phyloP scores from a whole-genome alignment of 495 filamentous ascomycete species.

The Tricharina praecox region DNA sequence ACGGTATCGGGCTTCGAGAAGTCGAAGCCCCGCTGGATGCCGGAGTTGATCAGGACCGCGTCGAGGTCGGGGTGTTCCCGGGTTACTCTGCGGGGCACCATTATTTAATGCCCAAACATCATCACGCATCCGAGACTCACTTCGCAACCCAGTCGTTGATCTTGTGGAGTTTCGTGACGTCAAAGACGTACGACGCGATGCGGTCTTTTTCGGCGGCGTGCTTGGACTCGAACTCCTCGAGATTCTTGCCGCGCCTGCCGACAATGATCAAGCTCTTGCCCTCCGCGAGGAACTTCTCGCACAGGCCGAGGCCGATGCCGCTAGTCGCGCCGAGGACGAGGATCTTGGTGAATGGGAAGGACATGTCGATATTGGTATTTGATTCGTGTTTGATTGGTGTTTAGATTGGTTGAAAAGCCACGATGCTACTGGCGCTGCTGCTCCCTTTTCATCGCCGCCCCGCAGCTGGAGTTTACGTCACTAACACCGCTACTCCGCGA shows the following conservation, averaged over 20 bases:
- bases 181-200: constrained; percentile 36
- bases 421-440: too few relatives aligned
- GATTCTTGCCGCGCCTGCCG: constrained; percentile 47
- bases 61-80: constrained; percentile 40
- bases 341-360: constrained; percentile 49
- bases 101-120: background rate
- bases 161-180: constrained; percentile 44
- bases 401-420: too few relatives aligned
- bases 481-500: too few relatives aligned
- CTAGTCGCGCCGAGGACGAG: constrained; percentile 56
- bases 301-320: constrained; percentile 52
- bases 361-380: background rate
- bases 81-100: constrained; percentile 32
- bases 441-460: too few relatives aligned
- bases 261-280: constrained; percentile 44
- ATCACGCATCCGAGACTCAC: too few relatives aligned
- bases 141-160: constrained; percentile 40
- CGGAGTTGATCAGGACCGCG: constrained; percentile 40
- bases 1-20: constrained; percentile 43
- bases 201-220: constrained; percentile 37
- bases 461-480: too few relatives aligned
- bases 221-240: constrained; percentile 44
- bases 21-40: constrained; percentile 42
- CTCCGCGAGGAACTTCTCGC: constrained; percentile 43
- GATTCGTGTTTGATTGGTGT: background rate